A percentile compares a stretch with the other conserved stretches of the same genome.
Conservation (phyloP, 2,329 filamentous ascomycete species). For the Clonostachys byssicola region DNA sequence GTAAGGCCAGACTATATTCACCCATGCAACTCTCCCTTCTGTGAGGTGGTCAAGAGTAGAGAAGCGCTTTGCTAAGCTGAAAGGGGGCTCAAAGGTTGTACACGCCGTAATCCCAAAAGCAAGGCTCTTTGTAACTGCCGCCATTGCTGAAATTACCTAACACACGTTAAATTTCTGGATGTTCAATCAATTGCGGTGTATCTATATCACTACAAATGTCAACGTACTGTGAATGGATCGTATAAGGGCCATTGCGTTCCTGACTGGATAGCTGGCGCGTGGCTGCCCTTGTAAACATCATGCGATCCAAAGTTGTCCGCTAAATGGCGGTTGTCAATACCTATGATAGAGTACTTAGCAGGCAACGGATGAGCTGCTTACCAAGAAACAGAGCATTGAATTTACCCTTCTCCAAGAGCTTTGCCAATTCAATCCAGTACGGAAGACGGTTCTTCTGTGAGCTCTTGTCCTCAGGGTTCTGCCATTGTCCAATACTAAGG, state of each 20-base stretch:
- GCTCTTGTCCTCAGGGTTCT: conserved; percentile 60
- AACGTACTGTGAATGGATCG: conserved; percentile 25
- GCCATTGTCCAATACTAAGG: conserved; percentile 8
- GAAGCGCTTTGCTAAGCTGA: conserved; percentile 57
- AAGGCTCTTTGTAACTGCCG: conserved; percentile 60
- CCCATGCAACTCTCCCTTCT: conserved; percentile 55
- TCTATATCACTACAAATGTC: neutral
- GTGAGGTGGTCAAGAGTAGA: conserved; percentile 61
- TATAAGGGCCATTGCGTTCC: neutral
- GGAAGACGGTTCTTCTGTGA: conserved; percentile 54
- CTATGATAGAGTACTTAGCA: conserved; percentile 62
- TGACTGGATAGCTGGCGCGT: conserved; percentile 11
- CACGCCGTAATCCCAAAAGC: conserved; percentile 60
- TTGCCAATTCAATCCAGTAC: conserved; percentile 62
- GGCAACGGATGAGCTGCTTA: conserved; percentile 54
- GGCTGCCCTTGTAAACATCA: conserved; percentile 7
- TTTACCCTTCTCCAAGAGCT: conserved; percentile 55
- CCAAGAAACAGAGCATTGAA: conserved; percentile 65
- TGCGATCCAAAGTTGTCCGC: conserved; percentile 37
- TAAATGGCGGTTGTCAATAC: conserved; percentile 54
- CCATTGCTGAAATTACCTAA: conserved; percentile 51
- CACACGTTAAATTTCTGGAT: conserved; percentile 5
- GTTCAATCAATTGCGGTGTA: neutral
- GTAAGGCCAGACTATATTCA: neutral
- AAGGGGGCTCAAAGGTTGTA: conserved; percentile 59